Base-by-base conservation (phyloP, 75 land plant species). In the Sequoiadendron giganteum region DNA sequence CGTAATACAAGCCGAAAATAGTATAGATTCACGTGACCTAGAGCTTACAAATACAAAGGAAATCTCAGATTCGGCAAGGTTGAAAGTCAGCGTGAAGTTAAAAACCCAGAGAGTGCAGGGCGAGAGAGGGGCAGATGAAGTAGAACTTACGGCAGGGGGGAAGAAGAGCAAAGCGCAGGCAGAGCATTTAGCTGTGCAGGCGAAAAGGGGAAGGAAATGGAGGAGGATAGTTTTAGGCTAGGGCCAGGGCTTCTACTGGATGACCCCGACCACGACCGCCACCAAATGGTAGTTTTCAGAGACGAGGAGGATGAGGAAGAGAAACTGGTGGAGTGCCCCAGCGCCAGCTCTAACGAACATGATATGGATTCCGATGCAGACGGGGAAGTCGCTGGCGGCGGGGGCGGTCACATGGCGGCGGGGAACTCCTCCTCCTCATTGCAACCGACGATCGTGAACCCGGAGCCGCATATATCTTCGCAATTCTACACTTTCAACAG, bases 401-500 rank as follows among this genome's bases (percentile, higher is more conserved):
- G 18, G 58, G 83, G 79, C 84, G 32, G 40, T 28, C 15, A 52
- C 65, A 32, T 21, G 21, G 88, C 38, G 48, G 19, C 47, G 45
- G 86, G 73, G 10, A 76, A 61, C 6, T 36, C 48, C 49, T 38
- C 45, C 18, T 52, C 47, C 45, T 34, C 87, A 84, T 87, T 47
- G 83, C 49, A 32, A 18, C 3, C 82, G 30, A 48, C 78, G 13
- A 88, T 85, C 84, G 89, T 96, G 19, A 87, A 91, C 85, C 94
- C 97, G 32, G 91, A 92, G 83, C 94, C 98, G 18, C 92, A 95
- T 85, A 88, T 95, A 70, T 96, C 98, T 34, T 36, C 92, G 78
- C 98, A 96, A 86, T 96, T 96, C 91, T 96, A 95, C 87, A 96
- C 98, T 70, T 96, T 96, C 90, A 96, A 93, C 87, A 52, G 87